These are phyloP conservation scores for Marchantia polymorpha DNA, from an alignment of 225 moss, liverwort and hornwort genomes.

Conservation along the genomic window DNA sequence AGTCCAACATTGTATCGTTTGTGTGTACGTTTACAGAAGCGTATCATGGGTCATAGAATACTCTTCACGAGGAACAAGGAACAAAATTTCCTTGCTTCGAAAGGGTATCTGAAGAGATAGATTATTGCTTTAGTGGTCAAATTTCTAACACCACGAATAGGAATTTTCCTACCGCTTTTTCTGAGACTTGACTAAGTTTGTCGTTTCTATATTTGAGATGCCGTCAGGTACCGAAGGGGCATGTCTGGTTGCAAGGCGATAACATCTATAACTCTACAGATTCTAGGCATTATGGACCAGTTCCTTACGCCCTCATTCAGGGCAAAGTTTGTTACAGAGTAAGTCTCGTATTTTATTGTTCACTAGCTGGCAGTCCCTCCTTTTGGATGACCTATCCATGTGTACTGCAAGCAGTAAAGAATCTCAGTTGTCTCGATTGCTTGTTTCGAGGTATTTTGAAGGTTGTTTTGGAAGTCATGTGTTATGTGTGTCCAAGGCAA, in stretches of 20 bases:
- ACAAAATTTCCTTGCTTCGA: too few relatives aligned
- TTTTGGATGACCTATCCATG: not conserved
- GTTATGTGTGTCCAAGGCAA: not conserved
- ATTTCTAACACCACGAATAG: too few relatives aligned
- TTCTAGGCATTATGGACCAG: constrained; percentile 96
- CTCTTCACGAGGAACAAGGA: too few relatives aligned
- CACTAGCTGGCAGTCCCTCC: not conserved
- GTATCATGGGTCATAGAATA: too few relatives aligned
- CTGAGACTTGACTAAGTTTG: not conserved
- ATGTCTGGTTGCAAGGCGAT: constrained; percentile 99
- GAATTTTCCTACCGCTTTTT: too few relatives aligned
- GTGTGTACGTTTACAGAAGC: too few relatives aligned
- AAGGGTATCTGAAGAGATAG: too few relatives aligned
- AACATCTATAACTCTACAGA: constrained; percentile 95
- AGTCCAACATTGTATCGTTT: too few relatives aligned
- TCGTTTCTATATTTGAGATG: constrained; percentile 4
- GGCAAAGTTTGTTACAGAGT: constrained; percentile 98
- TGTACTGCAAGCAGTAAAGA: too few relatives aligned
- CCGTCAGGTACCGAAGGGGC: constrained; percentile 88
- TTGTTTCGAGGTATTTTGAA: not conserved
- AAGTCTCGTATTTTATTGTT: constrained; percentile 17
- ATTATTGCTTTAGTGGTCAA: too few relatives aligned
- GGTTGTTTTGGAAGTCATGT: not conserved
- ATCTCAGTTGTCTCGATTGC: not conserved
- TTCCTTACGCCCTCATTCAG: constrained; percentile 91